Evolutionary conservation across 140 eudicot species (phyloP), one percentile per base, ranked within the genome.

Genomic region (Anethum foeniculum): DNA sequence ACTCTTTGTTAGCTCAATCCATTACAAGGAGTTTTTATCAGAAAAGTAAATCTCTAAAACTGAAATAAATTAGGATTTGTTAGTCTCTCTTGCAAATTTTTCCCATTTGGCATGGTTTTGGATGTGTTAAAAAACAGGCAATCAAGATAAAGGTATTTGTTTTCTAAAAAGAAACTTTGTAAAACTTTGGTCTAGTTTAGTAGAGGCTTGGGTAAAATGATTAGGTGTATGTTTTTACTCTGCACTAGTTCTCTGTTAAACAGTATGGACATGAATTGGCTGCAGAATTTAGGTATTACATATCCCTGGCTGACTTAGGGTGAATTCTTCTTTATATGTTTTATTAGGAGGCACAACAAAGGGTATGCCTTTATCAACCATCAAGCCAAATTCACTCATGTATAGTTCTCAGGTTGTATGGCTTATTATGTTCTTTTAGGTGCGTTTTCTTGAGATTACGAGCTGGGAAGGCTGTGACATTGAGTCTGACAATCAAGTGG

Each of bases 391-490:
- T 0, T 34, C 3, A 34, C 38, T 34, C 38, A 34, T 34, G 1
- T 34, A 34, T 34, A 34, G 38, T 3, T 34, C 38, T 34, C 3
- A 34, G 38, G 38, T 34, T 34, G 1, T 34, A 34, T 34, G 1
- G 3, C 38, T 34, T 34, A 34, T 34, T 34, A 34, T 34, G 38
- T 3, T 58, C 6, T 56, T 81, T 51, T 81, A 95, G 99, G 99
- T 97, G 95, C 51, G 91, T 95, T 80, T 95, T 90, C 86, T 88
- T 95, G 91, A 95, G 84, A 78, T 88, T 95, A 78, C 84, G 84
- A 86, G 97, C 97, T 76, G 97, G 97, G 71, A 88, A 87, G 72
- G 87, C 97, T 74, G 58, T 86, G 88, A 77, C 93, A 43, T 72
- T 88, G 49, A 75, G 6, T 75, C 62, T 62, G 14, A 62, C 32